phyloP scores from a whole-genome alignment of 108 stramenopile species.

The Pelagomonas calceolata region DNA sequence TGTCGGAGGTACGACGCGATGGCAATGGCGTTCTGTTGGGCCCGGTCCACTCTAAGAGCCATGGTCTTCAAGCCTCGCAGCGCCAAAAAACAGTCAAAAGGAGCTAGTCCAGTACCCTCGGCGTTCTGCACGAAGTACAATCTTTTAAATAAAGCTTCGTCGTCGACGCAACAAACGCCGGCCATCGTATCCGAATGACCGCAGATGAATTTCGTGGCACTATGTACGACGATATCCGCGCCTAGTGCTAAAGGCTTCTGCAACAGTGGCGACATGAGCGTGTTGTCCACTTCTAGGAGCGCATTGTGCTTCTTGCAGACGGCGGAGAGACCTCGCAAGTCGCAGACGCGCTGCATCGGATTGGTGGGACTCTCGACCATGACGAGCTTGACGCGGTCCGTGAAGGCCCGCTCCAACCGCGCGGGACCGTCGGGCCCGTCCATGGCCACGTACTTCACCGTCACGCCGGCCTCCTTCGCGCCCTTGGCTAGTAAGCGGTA shows the following conservation, averaged over 20 bases:
- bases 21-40: slow-evolving; percentile 13
- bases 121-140: slow-evolving; percentile 14
- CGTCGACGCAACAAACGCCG: slow-evolving; percentile 6
- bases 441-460: slow-evolving; percentile 4
- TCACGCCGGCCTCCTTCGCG: not conserved
- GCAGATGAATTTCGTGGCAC: slow-evolving; percentile 18
- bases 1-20: slow-evolving; percentile 6
- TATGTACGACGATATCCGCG: slow-evolving; percentile 27
- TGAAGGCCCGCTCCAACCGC: slow-evolving; percentile 1
- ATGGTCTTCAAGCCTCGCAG: slow-evolving; percentile 25
- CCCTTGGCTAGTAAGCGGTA: slow-evolving; percentile 7
- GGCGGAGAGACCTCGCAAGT: slow-evolving; percentile 11
- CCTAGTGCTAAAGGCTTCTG: slow-evolving; percentile 18
- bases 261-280: slow-evolving; percentile 18
- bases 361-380: slow-evolving; percentile 25
- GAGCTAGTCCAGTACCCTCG: slow-evolving; percentile 16
- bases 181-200: slow-evolving; percentile 29
- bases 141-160: slow-evolving; percentile 3
- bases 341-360: slow-evolving; percentile 16
- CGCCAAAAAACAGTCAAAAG: slow-evolving; percentile 23
- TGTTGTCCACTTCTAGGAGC: slow-evolving; percentile 18
- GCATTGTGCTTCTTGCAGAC: slow-evolving; percentile 4
- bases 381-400: not conserved
- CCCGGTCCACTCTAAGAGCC: slow-evolving; percentile 11
- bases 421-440: slow-evolving; percentile 5